Conservation (phyloP, 208 protist genomes). For the Leishmania arabica region DNA sequence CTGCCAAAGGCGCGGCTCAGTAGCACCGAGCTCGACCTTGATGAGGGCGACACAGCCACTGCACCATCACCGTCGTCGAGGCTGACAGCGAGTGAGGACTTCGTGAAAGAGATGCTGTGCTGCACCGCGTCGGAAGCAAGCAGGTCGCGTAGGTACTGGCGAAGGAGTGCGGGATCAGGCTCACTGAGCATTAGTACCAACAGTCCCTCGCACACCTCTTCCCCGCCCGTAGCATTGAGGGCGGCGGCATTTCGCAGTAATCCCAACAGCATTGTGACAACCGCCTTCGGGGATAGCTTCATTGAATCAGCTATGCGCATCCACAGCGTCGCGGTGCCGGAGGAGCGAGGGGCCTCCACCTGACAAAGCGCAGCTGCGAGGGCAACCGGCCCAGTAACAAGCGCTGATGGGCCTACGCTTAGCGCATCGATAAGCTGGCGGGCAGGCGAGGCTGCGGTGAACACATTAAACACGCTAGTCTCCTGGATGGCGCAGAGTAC, state of each 20-base stretch:
- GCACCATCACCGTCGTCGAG: neutral
- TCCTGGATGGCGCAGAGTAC: neutral
- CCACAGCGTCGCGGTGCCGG: neutral
- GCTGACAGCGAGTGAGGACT: neutral
- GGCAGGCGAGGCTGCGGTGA: neutral
- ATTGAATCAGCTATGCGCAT: slow-evolving; percentile 1
- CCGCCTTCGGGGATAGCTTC: neutral
- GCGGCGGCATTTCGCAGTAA: neutral
- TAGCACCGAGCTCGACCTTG: neutral
- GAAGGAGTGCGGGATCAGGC: neutral
- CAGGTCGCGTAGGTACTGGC: neutral
- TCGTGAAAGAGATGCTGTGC: slow-evolving; percentile 1
- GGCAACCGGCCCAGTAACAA: neutral
- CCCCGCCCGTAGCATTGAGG: neutral
- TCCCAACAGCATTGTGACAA: slow-evolving; percentile 2
- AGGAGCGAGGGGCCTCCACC: neutral
- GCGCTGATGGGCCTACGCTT: neutral
- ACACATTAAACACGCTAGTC: neutral
- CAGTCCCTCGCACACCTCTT: slow-evolving; percentile 7
- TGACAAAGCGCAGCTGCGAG: slow-evolving; percentile 12
- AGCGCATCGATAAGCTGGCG: neutral
- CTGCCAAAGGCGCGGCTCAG: neutral
- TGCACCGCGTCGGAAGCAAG: neutral
- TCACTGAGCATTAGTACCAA: slow-evolving; percentile 7
- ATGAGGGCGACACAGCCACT: neutral